Evolutionary conservation across 257 asterid genomes (phyloP), one percentile per base, ranked within the genome.

Genomic region (Fraxinus quadrangulata): DNA sequence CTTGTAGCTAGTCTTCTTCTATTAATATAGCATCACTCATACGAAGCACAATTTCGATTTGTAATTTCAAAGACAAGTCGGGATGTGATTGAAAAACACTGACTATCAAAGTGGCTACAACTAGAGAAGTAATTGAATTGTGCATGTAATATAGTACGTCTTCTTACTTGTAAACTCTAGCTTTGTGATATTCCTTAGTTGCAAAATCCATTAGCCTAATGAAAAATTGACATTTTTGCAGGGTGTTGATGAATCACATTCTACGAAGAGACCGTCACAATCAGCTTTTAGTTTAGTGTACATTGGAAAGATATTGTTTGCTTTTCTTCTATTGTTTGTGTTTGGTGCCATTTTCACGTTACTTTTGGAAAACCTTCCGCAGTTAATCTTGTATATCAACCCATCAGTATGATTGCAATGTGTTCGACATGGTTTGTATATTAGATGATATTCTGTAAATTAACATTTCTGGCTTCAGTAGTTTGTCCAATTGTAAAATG

Each of bases 361-460:
- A 87, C 77, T 84, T 19, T 84, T 95, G 59, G 97, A 95, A 81
- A 90, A 93, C 85, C 97, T 95, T 80, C 99, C 99, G 0, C 79
- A 73, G 49, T 68, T 91, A 63, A 81, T 90, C 84, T 83, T 88
- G 84, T 84, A 83, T 74, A 67, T 88, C 76, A 86, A 83, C 70
- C 82, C 87, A 1, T 81, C 78, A 9, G 3, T 75, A 39, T 84
- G 77, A 84, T 30, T 30, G 5, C 21, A 47, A 74, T 31, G 49
- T 2, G 2, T 24, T 63, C 8, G 0, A 24, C 34, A 63, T 63
- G 34, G 69, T 23, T 9, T 24, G 0, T 9, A 14, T 23, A 40
- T 40, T 40, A 40, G 14, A 40, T 40, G 14, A 40, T 2, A 24
- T 24, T 59, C 69, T 63, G 33, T 21, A 63, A 24, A 24, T 63